phyloP scores from a whole-genome alignment of 208 protist genomes.

The Crithidia bombi region DNA sequence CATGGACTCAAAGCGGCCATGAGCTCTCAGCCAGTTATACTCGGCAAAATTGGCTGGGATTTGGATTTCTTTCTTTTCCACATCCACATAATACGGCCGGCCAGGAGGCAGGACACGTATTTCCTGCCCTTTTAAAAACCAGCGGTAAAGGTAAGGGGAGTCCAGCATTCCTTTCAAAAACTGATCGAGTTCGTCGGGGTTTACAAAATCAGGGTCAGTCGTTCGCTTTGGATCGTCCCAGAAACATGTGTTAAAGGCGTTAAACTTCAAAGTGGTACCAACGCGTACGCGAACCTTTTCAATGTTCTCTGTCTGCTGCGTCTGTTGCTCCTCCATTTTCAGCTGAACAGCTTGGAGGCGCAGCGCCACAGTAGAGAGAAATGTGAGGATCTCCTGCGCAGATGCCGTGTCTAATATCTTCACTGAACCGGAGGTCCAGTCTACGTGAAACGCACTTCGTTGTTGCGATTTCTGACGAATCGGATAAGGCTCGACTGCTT shows the following conservation, averaged over 20 bases:
- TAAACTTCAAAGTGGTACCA: conserved; percentile 78
- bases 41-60: conserved; percentile 89
- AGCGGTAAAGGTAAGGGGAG: conserved; percentile 79
- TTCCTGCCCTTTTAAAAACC: conserved; percentile 82
- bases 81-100: conserved; percentile 67
- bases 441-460: conserved; percentile 75
- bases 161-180: conserved; percentile 75
- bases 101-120: conserved; percentile 78
- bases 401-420: conserved; percentile 88
- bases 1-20: conserved; percentile 62
- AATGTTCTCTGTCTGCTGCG: conserved; percentile 56
- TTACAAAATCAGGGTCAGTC: conserved; percentile 69
- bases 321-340: conserved; percentile 88
- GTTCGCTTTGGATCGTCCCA: conserved; percentile 82
- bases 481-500: conserved; percentile 59
- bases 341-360: conserved; percentile 90
- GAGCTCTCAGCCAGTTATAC: conserved; percentile 82
- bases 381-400: conserved; percentile 86
- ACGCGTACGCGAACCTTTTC: conserved; percentile 79
- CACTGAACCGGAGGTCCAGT: conserved; percentile 88
- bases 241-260: conserved; percentile 78
- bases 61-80: conserved; percentile 77
- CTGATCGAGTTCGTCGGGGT: conserved; percentile 72
- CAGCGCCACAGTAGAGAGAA: conserved; percentile 82
- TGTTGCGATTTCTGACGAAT: conserved; percentile 22